Conservation (phyloP, 1,284 basidiomycete genomes). For the Rhodotorula mucilaginosa region DNA sequence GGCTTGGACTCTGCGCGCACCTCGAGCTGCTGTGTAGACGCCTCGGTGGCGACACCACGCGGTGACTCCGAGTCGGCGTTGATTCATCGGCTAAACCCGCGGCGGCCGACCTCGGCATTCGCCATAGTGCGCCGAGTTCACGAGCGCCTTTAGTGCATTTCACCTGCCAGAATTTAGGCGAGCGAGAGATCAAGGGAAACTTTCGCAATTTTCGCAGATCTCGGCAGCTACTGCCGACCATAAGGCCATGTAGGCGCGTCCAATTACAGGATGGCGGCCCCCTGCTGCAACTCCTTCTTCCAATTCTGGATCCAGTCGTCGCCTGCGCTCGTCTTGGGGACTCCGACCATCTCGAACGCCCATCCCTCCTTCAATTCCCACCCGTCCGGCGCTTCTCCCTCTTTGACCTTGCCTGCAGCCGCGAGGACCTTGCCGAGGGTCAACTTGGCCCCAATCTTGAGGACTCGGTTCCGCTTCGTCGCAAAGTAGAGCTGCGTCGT, state of each 20-base stretch:
- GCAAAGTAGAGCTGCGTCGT: conserved; percentile 75
- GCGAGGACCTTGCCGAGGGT: conserved; percentile 71
- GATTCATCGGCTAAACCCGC: no score
- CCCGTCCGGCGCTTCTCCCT: conserved; percentile 62
- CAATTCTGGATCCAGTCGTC: conserved; percentile 84
- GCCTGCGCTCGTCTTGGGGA: conserved; percentile 77
- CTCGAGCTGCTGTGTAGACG: no score
- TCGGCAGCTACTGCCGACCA: no score
- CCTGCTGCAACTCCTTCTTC: conserved; percentile 56
- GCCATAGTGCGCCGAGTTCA: no score
- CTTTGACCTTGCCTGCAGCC: conserved; percentile 55
- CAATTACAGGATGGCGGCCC: conserved; percentile 26
- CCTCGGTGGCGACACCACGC: no score
- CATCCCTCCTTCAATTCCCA: conserved; percentile 81
- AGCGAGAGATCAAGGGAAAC: no score
- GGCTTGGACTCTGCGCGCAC: no score
- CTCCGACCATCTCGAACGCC: conserved; percentile 66
- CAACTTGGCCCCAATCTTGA: conserved; percentile 88
- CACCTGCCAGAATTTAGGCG: no score
- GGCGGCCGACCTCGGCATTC: no score
- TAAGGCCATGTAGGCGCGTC: background rate
- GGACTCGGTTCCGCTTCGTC: conserved; percentile 68
- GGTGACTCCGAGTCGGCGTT: no score
- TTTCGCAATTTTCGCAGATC: background rate
- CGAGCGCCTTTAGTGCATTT: no score